Percentiles rank a stretch among this genome's conserved stretches.
These are phyloP conservation scores for Phytophthora ohioensis DNA, from an alignment of 352 stramenopile genomes.

Conservation along the genomic window DNA sequence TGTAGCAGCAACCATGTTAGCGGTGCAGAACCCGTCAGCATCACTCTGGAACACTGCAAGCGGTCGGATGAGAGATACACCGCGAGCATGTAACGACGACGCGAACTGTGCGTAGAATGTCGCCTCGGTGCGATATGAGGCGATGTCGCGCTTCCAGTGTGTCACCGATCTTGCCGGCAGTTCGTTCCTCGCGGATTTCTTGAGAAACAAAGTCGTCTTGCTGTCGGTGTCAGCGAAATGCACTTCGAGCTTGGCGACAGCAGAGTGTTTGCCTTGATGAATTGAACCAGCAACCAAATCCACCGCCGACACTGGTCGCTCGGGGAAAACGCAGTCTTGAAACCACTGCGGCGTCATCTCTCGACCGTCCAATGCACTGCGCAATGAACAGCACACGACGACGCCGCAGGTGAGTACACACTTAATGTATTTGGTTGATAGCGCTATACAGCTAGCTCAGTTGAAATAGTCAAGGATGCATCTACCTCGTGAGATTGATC, in stretches of 20 bases:
- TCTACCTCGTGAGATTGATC: slow-evolving; percentile 67
- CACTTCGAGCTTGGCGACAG: slow-evolving; percentile 51
- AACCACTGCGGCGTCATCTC: slow-evolving; percentile 64
- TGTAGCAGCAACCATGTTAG: slow-evolving; percentile 22
- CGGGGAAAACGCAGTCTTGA: slow-evolving; percentile 42
- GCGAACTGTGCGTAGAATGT: slow-evolving; percentile 68
- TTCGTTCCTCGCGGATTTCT: slow-evolving; percentile 67
- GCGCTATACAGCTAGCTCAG: slow-evolving; percentile 23
- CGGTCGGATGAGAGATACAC: slow-evolving; percentile 56
- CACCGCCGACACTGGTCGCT: slow-evolving; percentile 21
- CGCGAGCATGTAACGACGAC: slow-evolving; percentile 31
- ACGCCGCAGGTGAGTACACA: slow-evolving; percentile 29
- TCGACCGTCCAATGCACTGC: slow-evolving; percentile 55
- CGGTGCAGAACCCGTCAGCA: slow-evolving; percentile 21
- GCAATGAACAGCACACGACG: slow-evolving; percentile 27
- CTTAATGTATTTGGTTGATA: slow-evolving; percentile 39
- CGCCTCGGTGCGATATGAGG: slow-evolving; percentile 67
- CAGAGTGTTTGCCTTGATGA: slow-evolving; percentile 65
- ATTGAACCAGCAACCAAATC: slow-evolving; percentile 46
- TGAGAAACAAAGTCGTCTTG: slow-evolving; percentile 61
- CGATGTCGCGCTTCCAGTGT: slow-evolving; percentile 68
- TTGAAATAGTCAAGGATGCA: neutral
- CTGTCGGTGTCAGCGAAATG: slow-evolving; percentile 19
- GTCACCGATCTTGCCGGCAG: slow-evolving; percentile 47
- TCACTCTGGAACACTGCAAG: slow-evolving; percentile 56